Evolutionary conservation across 192 early-diverging fungal genomes (phyloP).

Genomic region (Backusella luteola): DNA sequence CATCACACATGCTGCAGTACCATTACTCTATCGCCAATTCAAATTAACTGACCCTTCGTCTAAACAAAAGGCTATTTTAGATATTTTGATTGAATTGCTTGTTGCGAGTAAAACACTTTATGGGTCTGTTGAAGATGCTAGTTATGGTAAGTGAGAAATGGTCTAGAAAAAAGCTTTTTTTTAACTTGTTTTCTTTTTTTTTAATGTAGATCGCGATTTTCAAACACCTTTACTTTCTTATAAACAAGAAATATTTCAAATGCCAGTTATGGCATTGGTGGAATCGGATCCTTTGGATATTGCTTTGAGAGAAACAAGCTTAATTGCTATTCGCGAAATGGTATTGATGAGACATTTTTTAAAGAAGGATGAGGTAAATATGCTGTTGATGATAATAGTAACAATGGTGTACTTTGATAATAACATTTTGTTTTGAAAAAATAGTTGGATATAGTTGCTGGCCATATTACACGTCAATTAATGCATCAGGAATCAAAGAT

Average conservation of each 20-base stretch:
- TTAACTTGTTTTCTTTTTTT: not conserved
- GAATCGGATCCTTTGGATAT: constrained; percentile 65
- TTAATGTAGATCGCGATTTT: constrained; percentile 51
- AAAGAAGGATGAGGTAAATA: constrained; percentile 47
- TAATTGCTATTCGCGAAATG: constrained; percentile 70
- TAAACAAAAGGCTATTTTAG: constrained; percentile 58
- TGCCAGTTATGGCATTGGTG: constrained; percentile 63
- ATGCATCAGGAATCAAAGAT: not conserved
- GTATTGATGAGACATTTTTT: constrained; percentile 63
- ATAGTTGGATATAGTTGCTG: constrained; percentile 4
- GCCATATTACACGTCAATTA: not conserved
- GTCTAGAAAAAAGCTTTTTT: not conserved
- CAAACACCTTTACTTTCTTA: constrained; percentile 64
- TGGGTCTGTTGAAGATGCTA: constrained; percentile 47
- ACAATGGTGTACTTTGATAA: not conserved
- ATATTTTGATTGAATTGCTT: constrained; percentile 70
- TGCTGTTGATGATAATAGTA: too few relatives aligned
- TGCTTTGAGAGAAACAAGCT: constrained; percentile 55
- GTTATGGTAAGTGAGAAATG: constrained; percentile 29
- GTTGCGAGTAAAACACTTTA: constrained; percentile 62
- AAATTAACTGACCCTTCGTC: constrained; percentile 48
- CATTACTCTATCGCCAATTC: constrained; percentile 60
- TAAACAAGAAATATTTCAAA: constrained; percentile 70
- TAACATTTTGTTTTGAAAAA: not conserved
- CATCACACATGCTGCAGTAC: constrained; percentile 60